Percentiles rank a stretch among this genome's conserved stretches.
phyloP scores from a whole-genome alignment of 2,329 filamentous ascomycete species.

The Cadophora gregata region DNA sequence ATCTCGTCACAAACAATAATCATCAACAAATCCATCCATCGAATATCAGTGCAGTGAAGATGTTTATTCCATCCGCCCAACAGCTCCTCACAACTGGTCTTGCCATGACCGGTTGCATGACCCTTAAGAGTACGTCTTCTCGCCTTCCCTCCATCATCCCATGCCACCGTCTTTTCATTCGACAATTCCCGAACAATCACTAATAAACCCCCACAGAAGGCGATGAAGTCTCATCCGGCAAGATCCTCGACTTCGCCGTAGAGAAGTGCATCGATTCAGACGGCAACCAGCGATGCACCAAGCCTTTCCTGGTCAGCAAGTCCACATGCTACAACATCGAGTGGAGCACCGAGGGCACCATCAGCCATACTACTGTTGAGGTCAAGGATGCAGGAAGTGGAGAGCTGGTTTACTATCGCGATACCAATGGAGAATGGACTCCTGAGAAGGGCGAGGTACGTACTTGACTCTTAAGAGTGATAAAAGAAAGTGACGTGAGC shows the following conservation, averaged over 20 bases:
- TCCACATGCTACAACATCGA: conserved; percentile 50
- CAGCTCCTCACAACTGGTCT: conserved; percentile 36
- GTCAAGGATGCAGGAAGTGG: conserved; percentile 47
- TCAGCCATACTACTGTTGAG: conserved; percentile 51
- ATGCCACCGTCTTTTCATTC: neutral
- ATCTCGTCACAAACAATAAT: neutral
- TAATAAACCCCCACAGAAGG: conserved; percentile 32
- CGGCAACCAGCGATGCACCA: conserved; percentile 43
- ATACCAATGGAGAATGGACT: conserved; percentile 53
- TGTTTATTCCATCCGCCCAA: conserved; percentile 40
- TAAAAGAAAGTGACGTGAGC: neutral
- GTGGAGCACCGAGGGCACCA: conserved; percentile 47
- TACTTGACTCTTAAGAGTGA: neutral
- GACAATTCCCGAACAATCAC: neutral
- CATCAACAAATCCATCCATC: neutral
- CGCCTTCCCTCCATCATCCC: neutral
- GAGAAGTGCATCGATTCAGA: conserved; percentile 50
- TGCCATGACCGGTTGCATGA: conserved; percentile 30
- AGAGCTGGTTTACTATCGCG: conserved; percentile 53
- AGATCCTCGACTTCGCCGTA: conserved; percentile 50
- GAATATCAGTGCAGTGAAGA: conserved; percentile 18
- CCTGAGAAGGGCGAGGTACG: conserved; percentile 51
- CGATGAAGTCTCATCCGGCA: conserved; percentile 44
- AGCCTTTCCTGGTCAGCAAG: conserved; percentile 49
- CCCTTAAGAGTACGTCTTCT: neutral